A percentile compares a stretch with the other conserved stretches of the same genome.
Conservation (phyloP, 495 filamentous ascomycete species). For the Lasiosphaeria hispida region DNA sequence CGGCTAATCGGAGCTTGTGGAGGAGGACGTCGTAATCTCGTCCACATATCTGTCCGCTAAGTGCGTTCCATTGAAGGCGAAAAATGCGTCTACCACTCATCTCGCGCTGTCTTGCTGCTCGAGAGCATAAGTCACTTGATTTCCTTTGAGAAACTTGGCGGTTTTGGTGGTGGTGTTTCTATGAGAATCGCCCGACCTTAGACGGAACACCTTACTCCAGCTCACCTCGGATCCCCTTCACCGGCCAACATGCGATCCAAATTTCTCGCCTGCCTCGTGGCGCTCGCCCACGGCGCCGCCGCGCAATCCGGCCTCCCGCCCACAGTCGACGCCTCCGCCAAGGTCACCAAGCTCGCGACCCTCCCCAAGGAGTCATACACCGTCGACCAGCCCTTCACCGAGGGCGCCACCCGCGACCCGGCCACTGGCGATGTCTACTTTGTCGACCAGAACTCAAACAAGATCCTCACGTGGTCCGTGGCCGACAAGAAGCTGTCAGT, state of each 20-base stretch:
- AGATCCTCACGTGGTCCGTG: conserved; percentile 20
- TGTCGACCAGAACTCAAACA: conserved; percentile 22
- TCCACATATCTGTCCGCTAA: conserved; percentile 11
- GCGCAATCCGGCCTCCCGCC: conserved; percentile 17
- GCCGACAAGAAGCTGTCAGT: conserved; percentile 11
- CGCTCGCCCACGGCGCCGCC: conserved; percentile 14
- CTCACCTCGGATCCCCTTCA: conserved; percentile 5
- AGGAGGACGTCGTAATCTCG: conserved; percentile 16
- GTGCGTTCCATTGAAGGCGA: conserved; percentile 9
- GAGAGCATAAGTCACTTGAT: conserved; percentile 9
- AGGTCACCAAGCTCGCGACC: conserved; percentile 18
- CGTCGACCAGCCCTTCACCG: conserved; percentile 20
- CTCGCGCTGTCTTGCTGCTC: conserved; percentile 11
- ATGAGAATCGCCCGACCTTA: conserved; percentile 2
- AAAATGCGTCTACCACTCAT: conserved; percentile 14
- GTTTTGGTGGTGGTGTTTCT: not conserved
- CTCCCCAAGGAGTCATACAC: conserved; percentile 16
- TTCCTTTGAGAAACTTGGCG: conserved; percentile 9
- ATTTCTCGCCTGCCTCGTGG: conserved; percentile 16
- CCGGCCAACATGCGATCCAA: conserved; percentile 13
- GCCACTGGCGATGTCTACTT: conserved; percentile 22
- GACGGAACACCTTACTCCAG: conserved; percentile 6
- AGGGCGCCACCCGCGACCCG: conserved; percentile 18
- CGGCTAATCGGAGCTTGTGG: conserved; percentile 18
- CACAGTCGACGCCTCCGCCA: conserved; percentile 9